Evolutionary conservation across 75 land plant species (phyloP), one percentile per base, ranked within the genome.

Genomic region (Picea glauca): DNA sequence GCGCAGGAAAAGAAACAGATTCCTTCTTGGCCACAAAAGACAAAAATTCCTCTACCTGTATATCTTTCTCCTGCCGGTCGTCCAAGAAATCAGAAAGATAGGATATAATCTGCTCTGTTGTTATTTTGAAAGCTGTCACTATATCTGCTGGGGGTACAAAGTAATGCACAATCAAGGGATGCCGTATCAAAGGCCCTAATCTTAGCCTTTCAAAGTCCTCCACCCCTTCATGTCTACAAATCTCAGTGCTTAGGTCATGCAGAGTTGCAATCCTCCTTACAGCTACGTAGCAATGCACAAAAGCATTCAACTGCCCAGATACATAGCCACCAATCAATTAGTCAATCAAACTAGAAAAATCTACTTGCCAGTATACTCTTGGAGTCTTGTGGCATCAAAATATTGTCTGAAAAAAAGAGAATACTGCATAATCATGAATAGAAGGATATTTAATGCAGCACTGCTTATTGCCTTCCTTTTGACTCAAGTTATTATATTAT

Each of bases 211-310:
- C 93, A 86, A 96, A 96, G 38, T 80, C 26, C 21, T 81, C 74
- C 35, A 96, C 82, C 8, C 96, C 87, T 81, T 93, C 98, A 64
- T 82, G 86, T 62, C 83, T 81, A 79, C 90, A 88, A 17, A 96
- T 83, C 14, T 83, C 92, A 38, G 75, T 46, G 62, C 88, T 82
- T 77, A 96, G 84, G 31, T 96, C 98, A 82, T 87, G 80, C 60
- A 93, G 56, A 2, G 96, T 90, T 60, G 91, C 86, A 59, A 96
- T 88, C 67, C 79, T 84, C 81, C 88, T 81, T 35, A 85, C 91
- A 57, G 81, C 92, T 67, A 92, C 87, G 83, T 88, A 91, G 77
- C 94, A 90, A 17, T 90, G 90, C 57, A 96, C 89, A 78, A 85
- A 93, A 43, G 93, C 86, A 78, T 90, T 92, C 15, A 96, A 79